Percentiles rank a stretch among this genome's conserved stretches.
Conservation (phyloP, 1,284 basidiomycete species). For the Termitomyces sp. region DNA sequence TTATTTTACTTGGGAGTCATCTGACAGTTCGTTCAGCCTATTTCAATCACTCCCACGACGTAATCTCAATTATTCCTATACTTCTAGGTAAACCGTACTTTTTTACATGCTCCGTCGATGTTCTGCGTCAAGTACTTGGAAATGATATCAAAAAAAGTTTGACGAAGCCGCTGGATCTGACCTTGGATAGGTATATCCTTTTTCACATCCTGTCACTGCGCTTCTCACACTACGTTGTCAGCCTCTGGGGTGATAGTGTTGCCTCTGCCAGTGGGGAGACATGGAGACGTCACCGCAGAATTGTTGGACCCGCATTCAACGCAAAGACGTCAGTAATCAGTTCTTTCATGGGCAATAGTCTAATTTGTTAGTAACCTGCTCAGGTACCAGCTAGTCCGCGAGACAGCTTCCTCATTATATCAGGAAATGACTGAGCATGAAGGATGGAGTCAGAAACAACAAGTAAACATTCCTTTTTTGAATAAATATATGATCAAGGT, state of each 20-base stretch:
- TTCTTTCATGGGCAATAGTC: not conserved
- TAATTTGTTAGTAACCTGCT: not conserved
- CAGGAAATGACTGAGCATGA: constrained; percentile 26
- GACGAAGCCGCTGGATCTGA: constrained; percentile 16
- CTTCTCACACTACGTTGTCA: constrained; percentile 3
- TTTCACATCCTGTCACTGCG: not conserved
- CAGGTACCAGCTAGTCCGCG: constrained; percentile 22
- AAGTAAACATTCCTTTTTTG: constrained; percentile 16
- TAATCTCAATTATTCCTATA: constrained; percentile 23
- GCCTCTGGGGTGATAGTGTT: constrained; percentile 29
- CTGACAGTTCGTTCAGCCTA: constrained; percentile 10
- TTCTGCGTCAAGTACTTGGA: constrained; percentile 20
- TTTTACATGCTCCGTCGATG: constrained; percentile 20
- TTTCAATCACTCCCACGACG: constrained; percentile 22
- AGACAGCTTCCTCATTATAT: constrained; percentile 22
- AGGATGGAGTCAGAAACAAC: constrained; percentile 20
- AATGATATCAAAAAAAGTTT: constrained; percentile 17
- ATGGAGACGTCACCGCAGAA: constrained; percentile 30
- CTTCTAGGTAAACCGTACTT: constrained; percentile 16
- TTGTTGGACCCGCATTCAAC: constrained; percentile 28
- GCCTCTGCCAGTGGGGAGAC: constrained; percentile 24
- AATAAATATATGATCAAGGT: constrained; percentile 22
- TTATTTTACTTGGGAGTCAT: not conserved
- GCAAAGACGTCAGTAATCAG: constrained; percentile 21
- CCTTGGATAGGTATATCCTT: constrained; percentile 5